Evolutionary conservation across 2,329 filamentous ascomycete genomes (phyloP).

Genomic region (Tothia fuscella): DNA sequence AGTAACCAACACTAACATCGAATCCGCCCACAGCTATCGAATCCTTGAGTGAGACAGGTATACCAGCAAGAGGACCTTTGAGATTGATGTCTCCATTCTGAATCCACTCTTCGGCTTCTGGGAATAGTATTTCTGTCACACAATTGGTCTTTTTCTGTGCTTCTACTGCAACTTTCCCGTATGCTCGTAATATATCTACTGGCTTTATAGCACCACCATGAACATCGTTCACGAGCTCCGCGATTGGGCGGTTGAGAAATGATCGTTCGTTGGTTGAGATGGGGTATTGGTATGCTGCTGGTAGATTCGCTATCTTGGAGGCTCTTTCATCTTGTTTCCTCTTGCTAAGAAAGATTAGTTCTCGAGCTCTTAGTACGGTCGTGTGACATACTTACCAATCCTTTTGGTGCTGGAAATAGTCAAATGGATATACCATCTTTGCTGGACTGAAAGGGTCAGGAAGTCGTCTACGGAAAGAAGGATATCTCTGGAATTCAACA

Average conservation of each 20-base stretch:
- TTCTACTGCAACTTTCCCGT: constrained; percentile 73
- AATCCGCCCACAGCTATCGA: constrained; percentile 68
- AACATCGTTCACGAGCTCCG: constrained; percentile 65
- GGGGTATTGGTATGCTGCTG: constrained; percentile 50
- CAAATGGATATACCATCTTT: constrained; percentile 30
- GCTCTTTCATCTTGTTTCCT: constrained; percentile 69
- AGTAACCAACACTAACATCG: constrained; percentile 73
- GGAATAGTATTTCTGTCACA: constrained; percentile 74
- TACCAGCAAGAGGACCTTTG: constrained; percentile 71
- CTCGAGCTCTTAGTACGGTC: neutral
- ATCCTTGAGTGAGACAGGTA: constrained; percentile 76
- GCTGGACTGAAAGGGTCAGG: neutral
- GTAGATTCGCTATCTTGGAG: constrained; percentile 55
- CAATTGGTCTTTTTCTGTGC: constrained; percentile 84
- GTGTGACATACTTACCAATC: constrained; percentile 50
- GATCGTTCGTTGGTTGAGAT: constrained; percentile 53
- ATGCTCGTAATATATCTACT: constrained; percentile 65
- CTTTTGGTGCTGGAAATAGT: constrained; percentile 58
- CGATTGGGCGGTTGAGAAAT: constrained; percentile 62
- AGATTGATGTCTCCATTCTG: constrained; percentile 51
- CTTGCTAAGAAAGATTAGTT: constrained; percentile 39
- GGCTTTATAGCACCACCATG: constrained; percentile 56
- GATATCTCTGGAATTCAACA: neutral
- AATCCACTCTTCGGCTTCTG: constrained; percentile 63
- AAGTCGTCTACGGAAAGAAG: neutral